Evolutionary conservation across 2,329 filamentous ascomycete genomes (phyloP), one percentile per base, ranked within the genome.

Genomic region (Pestalotiopsis sp.): DNA sequence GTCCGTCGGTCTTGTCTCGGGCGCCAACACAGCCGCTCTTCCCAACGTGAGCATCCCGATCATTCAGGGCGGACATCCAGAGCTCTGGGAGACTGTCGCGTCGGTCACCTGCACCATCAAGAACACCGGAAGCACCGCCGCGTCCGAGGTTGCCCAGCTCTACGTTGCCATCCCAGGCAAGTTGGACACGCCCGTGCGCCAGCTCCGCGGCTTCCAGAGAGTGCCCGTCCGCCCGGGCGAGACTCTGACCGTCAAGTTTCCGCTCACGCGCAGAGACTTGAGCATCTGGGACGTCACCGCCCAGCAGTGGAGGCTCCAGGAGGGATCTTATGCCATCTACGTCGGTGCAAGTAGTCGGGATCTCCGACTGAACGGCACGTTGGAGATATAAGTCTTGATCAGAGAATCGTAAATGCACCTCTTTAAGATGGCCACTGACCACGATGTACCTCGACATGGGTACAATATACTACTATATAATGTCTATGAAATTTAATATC

Each of bases 61-160:
- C 25, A 74, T 79, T 0, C 78, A 84, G 12, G 85, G 85, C 14
- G 85, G 85, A 1, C 80, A 79, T 4, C 76, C 78, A 4, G 83
- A 85, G 67, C 81, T 87, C n/a, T 86, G 82, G 75, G 82, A 85
- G n/a, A 71, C 73, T 0, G 76, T 85, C 0, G 82, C 80, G 0
- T 80, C 78, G 6, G 87, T 91, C 17, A 87, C 87, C 0, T 87
- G 88, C 0, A 89, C 83, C 1, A 82, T 95, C 52, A 87, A 85
- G 67, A 95, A 96, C 81, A 89, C 84, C 2, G 92, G 92, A 25
- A 76, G 75, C 0, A 80, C 90, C 0, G 79, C 81, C 0, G 92
- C 91, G 38, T 90, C 91, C 67, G 90, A 92, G 72, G 88, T 93
- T 0, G 83, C 88, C 0, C 92, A 94, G 83, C 79, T 93, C 2